Evolutionary conservation across 1,284 basidiomycete genomes (phyloP), one percentile per base, ranked within the genome.

Genomic region (Caloboletus firmus): DNA sequence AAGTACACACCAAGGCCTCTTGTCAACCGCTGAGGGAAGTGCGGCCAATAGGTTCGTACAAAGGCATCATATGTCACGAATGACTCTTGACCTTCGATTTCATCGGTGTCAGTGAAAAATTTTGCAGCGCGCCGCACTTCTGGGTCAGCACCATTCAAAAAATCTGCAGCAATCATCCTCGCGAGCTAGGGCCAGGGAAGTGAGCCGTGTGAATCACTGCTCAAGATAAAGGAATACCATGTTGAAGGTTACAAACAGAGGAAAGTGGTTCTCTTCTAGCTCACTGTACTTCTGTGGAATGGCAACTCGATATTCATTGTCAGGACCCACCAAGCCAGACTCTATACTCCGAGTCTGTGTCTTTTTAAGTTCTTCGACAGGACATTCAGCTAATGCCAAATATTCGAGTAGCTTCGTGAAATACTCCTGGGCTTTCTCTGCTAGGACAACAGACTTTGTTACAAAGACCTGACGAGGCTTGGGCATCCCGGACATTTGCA

Each of bases 391-490:
- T 1, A 76, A 69, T 0, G 70, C 67, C 30, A 83, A 65, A 5
- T 83, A 80, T 32, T 78, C 69, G 4, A 78, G 63, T 4, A 87
- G 68, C 61, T 81, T 84, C 10, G 58, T 53, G 59, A 82, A 91
- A 59, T 85, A 86, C 54, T 85, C 83, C 60, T 84, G 76, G 18
- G 89, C 87, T 55, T 85, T 86, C 35, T 71, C 74, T 0, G 84
- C 85, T 6, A 90, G 76, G 9, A 85, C 75, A 20, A 75, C 74
- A 3, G 86, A 89, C 63, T 87, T 82, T 0, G 88, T 90, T 1
- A 91, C 82, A 59, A 90, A 90, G 3, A 90, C 69, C 61, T 90
- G 88, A 18, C 85, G 78, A 0, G 82, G 81, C 52, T 75, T 76
- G 8, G 67, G 62, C 30, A 74, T 61, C 6, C 61, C 61, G 3